A percentile compares a stretch with the other conserved stretches of the same genome.
These are phyloP conservation scores for Calonectria honghensis DNA, from an alignment of 2,329 filamentous ascomycete genomes.

Conservation along the genomic window DNA sequence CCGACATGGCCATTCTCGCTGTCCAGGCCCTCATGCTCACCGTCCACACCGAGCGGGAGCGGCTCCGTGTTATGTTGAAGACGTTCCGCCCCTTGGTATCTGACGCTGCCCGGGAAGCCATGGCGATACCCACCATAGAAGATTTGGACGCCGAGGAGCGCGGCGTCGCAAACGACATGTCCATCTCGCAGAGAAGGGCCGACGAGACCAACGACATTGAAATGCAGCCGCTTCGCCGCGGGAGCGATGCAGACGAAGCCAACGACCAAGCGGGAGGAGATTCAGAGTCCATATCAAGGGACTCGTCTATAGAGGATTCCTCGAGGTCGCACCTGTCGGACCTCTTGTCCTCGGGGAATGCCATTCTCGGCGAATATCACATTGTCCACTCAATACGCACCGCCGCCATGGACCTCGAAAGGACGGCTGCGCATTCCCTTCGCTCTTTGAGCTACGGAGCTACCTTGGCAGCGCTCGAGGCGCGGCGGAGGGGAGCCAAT, in stretches of 20 bases:
- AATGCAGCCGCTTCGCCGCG: constrained; percentile 61
- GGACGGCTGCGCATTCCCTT: constrained; percentile 70
- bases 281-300: constrained; percentile 53
- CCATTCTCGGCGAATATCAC: constrained; percentile 72
- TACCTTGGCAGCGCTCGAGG: constrained; percentile 71
- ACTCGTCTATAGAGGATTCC: constrained; percentile 54
- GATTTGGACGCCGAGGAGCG: constrained; percentile 76
- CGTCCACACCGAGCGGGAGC: constrained; percentile 76
- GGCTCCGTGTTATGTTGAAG: constrained; percentile 69
- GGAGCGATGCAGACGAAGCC: constrained; percentile 51
- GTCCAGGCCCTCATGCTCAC: constrained; percentile 80
- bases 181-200: constrained; percentile 56
- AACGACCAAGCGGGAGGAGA: constrained; percentile 52
- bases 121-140: constrained; percentile 61
- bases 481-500: constrained; percentile 60
- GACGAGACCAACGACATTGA: constrained; percentile 68
- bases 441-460: constrained; percentile 74
- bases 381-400: constrained; percentile 69
- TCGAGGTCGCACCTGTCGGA: constrained; percentile 66
- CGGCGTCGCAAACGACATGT: constrained; percentile 66
- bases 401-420: constrained; percentile 68
- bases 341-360: constrained; percentile 73
- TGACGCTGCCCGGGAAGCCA: constrained; percentile 54
- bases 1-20: constrained; percentile 74
- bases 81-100: constrained; percentile 60